phyloP scores from a whole-genome alignment of 345 rosid genomes.

The Syzygium oleosum region DNA sequence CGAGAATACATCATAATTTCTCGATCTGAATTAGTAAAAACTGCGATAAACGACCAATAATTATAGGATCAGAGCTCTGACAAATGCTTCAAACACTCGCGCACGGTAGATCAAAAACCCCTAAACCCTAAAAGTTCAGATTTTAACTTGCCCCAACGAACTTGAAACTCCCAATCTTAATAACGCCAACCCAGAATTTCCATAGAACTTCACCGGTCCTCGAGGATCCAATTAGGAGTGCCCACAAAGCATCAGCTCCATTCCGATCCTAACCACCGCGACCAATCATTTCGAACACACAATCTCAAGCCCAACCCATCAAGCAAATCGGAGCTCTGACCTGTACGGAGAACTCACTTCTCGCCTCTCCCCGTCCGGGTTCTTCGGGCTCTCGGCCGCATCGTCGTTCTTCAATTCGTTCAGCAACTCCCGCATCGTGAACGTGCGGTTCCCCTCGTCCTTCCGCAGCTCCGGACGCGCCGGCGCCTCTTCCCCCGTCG shows the following conservation, averaged over 20 bases:
- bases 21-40: not conserved
- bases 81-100: not conserved
- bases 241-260: not conserved
- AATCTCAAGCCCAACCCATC: not conserved
- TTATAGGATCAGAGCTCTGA: not conserved
- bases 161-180: not conserved
- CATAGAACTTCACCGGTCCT: not conserved
- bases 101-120: not conserved
- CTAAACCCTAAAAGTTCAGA: not conserved
- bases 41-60: not conserved
- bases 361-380: not conserved
- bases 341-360: conserved; percentile 49
- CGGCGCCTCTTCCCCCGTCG: conserved; percentile 14
- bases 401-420: conserved; percentile 69
- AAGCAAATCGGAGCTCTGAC: conserved; percentile 16
- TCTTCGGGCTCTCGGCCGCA: conserved; percentile 22
- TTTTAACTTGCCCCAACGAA: not conserved
- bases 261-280: not conserved
- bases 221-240: not conserved
- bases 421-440: conserved; percentile 86
- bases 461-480: conserved; percentile 25
- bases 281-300: not conserved
- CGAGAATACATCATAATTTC: not conserved
- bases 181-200: not conserved
- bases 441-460: conserved; percentile 59